phyloP scores from a whole-genome alignment of 169 alveolate genomes.

The Plasmodium malariae region DNA sequence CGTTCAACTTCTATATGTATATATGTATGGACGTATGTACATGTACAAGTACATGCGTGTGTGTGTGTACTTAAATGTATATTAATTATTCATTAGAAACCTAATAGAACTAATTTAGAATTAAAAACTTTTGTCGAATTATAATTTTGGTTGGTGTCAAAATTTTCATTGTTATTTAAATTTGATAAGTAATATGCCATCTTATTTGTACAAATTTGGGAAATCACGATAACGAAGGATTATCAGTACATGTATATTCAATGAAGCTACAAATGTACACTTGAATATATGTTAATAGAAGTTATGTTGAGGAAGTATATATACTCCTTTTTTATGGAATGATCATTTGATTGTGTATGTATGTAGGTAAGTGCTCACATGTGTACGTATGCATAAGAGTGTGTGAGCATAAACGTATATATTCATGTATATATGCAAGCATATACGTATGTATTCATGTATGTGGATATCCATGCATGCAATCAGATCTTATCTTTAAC shows the following conservation, averaged over 20 bases:
- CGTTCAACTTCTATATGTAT: too few relatives aligned
- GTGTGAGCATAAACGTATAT: too few relatives aligned
- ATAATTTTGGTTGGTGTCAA: slow-evolving; percentile 35
- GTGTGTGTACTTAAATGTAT: neutral
- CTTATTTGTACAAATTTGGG: slow-evolving; percentile 7
- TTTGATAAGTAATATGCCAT: slow-evolving; percentile 73
- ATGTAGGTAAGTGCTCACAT: too few relatives aligned
- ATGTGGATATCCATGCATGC: too few relatives aligned
- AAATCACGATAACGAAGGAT: neutral
- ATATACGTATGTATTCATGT: too few relatives aligned
- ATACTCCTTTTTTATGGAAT: too few relatives aligned
- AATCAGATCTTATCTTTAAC: too few relatives aligned
- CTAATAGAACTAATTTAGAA: slow-evolving; percentile 71
- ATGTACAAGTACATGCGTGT: neutral
- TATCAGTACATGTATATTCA: neutral
- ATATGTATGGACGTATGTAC: too few relatives aligned
- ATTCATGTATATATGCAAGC: too few relatives aligned
- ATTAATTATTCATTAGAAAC: slow-evolving; percentile 7
- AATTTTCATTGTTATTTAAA: slow-evolving; percentile 43
- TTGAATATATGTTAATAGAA: neutral
- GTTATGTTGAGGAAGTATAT: too few relatives aligned
- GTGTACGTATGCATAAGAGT: too few relatives aligned
- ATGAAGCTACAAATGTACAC: neutral
- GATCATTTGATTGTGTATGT: too few relatives aligned
- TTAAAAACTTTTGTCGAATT: slow-evolving; percentile 63